A percentile compares a stretch with the other conserved stretches of the same genome.
phyloP scores from a whole-genome alignment of 1,284 basidiomycete genomes.

The Cutaneotrichosporon cavernicola region DNA sequence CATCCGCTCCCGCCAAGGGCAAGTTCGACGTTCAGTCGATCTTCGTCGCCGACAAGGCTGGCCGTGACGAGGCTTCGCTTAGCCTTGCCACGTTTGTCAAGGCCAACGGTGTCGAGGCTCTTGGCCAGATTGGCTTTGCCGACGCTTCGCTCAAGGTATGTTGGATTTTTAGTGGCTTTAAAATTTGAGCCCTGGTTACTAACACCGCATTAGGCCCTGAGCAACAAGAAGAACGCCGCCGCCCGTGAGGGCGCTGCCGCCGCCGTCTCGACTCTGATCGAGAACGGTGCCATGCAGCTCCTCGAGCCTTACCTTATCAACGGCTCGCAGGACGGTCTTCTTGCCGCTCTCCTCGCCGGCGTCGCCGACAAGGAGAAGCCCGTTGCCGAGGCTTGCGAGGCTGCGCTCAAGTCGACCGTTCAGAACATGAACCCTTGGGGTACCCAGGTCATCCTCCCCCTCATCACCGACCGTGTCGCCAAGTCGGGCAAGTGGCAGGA shows the following conservation, averaged over 20 bases:
- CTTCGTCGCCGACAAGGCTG: constrained; percentile 54
- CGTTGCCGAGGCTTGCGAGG: constrained; percentile 68
- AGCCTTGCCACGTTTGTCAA: constrained; percentile 70
- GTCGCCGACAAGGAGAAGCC: constrained; percentile 83
- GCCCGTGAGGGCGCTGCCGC: constrained; percentile 52
- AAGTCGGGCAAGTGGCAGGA: constrained; percentile 99
- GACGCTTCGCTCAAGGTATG: constrained; percentile 72
- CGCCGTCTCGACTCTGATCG: constrained; percentile 60
- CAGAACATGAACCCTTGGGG: constrained; percentile 89
- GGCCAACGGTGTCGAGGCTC: constrained; percentile 81
- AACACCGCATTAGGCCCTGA: constrained; percentile 52
- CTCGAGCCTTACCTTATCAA: constrained; percentile 88
- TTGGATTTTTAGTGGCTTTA: background rate
- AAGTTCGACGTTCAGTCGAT: constrained; percentile 53
- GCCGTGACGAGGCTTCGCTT: constrained; percentile 67
- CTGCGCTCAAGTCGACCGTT: constrained; percentile 77
- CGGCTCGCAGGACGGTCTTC: constrained; percentile 63
- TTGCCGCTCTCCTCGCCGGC: constrained; percentile 82
- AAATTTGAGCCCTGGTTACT: constrained; percentile 4
- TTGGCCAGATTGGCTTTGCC: constrained; percentile 72
- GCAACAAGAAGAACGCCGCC: constrained; percentile 60
- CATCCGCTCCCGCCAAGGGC: constrained; percentile 43
- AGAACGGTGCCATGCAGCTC: constrained; percentile 74
- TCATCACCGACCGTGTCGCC: constrained; percentile 75
- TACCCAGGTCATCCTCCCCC: constrained; percentile 76